phyloP scores from a whole-genome alignment of 768 basidiomycete genomes.

The Phylloporus scabripes region DNA sequence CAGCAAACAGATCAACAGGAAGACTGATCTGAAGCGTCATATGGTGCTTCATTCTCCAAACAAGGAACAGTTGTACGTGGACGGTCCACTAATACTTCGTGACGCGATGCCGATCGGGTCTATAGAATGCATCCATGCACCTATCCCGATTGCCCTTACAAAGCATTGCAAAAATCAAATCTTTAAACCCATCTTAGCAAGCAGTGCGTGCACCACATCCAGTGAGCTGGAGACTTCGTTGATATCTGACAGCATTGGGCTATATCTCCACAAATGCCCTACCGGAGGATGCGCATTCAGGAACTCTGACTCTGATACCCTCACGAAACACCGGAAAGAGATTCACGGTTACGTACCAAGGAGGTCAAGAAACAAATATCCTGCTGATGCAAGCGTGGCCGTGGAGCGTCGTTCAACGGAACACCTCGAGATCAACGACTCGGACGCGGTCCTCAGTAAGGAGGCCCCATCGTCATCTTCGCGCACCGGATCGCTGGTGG shows the following conservation, averaged over 20 bases:
- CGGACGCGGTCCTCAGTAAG: too few species aligned
- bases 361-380: not conserved
- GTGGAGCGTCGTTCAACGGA: too few species aligned
- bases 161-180: slow-evolving; percentile 25
- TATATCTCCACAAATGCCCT: slow-evolving; percentile 9
- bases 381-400: not conserved
- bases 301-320: slow-evolving; percentile 15
- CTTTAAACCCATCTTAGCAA: slow-evolving; percentile 23
- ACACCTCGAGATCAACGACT: too few species aligned
- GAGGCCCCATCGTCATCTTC: not conserved
- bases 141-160: slow-evolving; percentile 14
- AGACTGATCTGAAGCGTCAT: slow-evolving; percentile 27
- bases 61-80: slow-evolving; percentile 22
- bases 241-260: slow-evolving; percentile 6
- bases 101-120: slow-evolving; percentile 2
- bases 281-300: slow-evolving; percentile 10
- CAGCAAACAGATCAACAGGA: slow-evolving; percentile 13
- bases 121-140: slow-evolving; percentile 25
- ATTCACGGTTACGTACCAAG: slow-evolving; percentile 11
- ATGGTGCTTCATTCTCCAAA: slow-evolving; percentile 20
- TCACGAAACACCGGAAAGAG: slow-evolving; percentile 20
- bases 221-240: not conserved
- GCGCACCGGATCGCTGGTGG: not conserved
- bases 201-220: slow-evolving; percentile 23
- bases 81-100: not conserved